These are phyloP conservation scores for Favolaschia claudopus DNA, from an alignment of 768 basidiomycete species.

Conservation along the genomic window DNA sequence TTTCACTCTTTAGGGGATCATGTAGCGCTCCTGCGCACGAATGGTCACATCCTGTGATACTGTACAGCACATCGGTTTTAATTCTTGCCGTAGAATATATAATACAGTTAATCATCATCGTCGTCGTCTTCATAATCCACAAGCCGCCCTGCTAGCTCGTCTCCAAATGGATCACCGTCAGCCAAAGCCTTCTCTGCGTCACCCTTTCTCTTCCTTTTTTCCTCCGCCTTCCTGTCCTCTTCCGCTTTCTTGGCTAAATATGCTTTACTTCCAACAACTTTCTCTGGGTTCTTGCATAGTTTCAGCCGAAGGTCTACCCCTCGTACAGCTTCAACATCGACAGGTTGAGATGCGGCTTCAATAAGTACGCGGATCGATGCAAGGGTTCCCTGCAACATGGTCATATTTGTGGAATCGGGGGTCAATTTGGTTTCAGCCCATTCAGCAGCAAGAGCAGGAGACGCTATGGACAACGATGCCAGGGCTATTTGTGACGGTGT, in stretches of 20 bases:
- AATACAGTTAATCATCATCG: constrained; percentile 39
- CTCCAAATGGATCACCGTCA: constrained; percentile 77
- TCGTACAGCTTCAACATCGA: constrained; percentile 85
- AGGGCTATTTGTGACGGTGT: constrained; percentile 94
- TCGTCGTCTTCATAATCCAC: constrained; percentile 72
- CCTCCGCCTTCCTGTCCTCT: constrained; percentile 72
- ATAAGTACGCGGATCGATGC: constrained; percentile 67
- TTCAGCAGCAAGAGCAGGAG: constrained; percentile 62
- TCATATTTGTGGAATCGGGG: constrained; percentile 28
- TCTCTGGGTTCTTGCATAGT: constrained; percentile 95
- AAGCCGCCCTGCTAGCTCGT: constrained; percentile 50
- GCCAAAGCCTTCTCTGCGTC: constrained; percentile 53
- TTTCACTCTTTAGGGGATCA: constrained; percentile 22
- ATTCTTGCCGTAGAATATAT: neutral
- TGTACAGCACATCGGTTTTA: no score
- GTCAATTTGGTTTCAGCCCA: constrained; percentile 62
- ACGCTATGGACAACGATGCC: constrained; percentile 73
- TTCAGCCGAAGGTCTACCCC: constrained; percentile 89
- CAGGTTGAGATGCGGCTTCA: constrained; percentile 58
- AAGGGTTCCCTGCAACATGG: constrained; percentile 47
- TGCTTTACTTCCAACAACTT: constrained; percentile 88
- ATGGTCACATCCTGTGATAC: constrained; percentile 26
- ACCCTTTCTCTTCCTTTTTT: constrained; percentile 73
- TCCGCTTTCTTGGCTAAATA: constrained; percentile 77
- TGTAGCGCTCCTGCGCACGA: constrained; percentile 29